A percentile compares a stretch with the other conserved stretches of the same genome.
Evolutionary conservation across 176 grass and related monocot species (phyloP).

Genomic region (Tuctoria greenei): DNA sequence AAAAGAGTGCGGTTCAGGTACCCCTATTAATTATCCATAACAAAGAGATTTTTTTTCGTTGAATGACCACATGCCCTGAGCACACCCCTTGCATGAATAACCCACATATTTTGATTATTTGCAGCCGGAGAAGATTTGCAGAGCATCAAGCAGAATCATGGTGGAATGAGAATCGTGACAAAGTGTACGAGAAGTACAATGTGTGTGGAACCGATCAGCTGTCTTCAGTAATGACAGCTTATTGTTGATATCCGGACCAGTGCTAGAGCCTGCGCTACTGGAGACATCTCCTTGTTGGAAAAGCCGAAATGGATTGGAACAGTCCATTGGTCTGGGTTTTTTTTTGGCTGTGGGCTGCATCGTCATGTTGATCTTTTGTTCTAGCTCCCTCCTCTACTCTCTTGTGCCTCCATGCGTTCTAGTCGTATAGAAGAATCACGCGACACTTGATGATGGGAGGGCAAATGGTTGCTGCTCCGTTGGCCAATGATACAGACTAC

Average conservation of each 20-base stretch:
- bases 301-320: background rate
- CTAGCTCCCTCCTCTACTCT: background rate
- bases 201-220: slow-evolving; percentile 56
- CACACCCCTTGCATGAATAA: slow-evolving; percentile 17
- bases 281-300: background rate
- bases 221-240: slow-evolving; percentile 59
- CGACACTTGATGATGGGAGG: background rate
- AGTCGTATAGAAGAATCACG: slow-evolving; percentile 41
- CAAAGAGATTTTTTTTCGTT: background rate
- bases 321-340: background rate
- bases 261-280: background rate
- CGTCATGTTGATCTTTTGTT: background rate
- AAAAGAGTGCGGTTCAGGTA: slow-evolving; percentile 98
- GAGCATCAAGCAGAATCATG: slow-evolving; percentile 88
- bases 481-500: background rate
- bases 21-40: background rate
- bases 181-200: slow-evolving; percentile 90
- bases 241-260: background rate
- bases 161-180: slow-evolving; percentile 89
- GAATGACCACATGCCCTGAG: background rate
- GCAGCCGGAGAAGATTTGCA: slow-evolving; percentile 82
- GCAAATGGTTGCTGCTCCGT: background rate
- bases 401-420: background rate
- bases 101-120: slow-evolving; percentile 15
- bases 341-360: background rate